Conservation (phyloP, 805 yeast species). For the Candida nemodendra region DNA sequence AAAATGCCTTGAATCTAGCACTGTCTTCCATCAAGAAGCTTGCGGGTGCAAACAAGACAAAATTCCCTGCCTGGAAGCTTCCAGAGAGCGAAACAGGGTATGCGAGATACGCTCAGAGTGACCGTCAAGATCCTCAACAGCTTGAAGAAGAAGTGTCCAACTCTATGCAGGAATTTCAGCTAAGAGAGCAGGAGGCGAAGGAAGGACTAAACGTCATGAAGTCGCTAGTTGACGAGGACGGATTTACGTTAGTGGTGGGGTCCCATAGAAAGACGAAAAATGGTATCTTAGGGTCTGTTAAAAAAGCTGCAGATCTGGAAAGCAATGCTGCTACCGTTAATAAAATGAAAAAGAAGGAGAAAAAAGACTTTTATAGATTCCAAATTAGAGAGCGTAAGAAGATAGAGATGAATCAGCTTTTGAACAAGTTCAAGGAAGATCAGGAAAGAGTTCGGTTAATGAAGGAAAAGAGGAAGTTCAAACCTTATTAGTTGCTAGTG, state of each 20-base stretch:
- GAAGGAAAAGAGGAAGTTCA: constrained; percentile 79
- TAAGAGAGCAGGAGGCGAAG: constrained; percentile 61
- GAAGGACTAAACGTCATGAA: constrained; percentile 55
- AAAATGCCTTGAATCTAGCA: constrained; percentile 63
- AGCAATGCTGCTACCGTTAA: constrained; percentile 38
- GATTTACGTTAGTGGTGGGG: constrained; percentile 88
- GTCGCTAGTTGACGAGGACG: constrained; percentile 83
- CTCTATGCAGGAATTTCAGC: constrained; percentile 65
- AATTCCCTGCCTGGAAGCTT: constrained; percentile 41
- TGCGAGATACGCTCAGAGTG: constrained; percentile 42
- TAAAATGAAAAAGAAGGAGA: constrained; percentile 69
- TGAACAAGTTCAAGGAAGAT: constrained; percentile 83
- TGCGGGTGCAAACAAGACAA: constrained; percentile 22
- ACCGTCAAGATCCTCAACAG: constrained; percentile 47
- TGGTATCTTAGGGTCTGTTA: constrained; percentile 57
- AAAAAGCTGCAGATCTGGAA: constrained; percentile 28
- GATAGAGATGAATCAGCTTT: constrained; percentile 83
- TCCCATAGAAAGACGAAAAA: constrained; percentile 79
- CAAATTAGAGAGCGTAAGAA: constrained; percentile 94
- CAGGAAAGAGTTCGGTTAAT: constrained; percentile 79
- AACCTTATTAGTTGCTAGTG: constrained; percentile 57
- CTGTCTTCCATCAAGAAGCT: constrained; percentile 58
- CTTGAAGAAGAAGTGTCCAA: constrained; percentile 57
- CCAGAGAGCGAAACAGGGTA: constrained; percentile 32
- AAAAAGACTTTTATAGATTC: constrained; percentile 91